Percentiles rank a stretch among this genome's conserved stretches.
Evolutionary conservation across 129 eudicot genomes (phyloP).

Genomic region (Artemisia tridentata): DNA sequence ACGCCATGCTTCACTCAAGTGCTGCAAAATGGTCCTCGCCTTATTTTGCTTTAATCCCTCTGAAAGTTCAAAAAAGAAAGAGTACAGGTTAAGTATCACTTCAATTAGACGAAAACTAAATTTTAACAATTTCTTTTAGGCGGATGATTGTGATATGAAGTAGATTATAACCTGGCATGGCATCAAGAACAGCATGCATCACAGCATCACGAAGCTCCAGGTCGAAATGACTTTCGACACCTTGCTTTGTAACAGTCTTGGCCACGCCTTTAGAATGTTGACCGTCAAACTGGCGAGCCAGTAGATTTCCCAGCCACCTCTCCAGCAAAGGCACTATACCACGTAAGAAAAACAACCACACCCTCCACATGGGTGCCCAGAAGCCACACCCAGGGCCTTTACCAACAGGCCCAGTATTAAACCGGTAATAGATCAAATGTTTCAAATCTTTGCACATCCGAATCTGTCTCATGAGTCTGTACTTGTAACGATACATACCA

Average conservation of each 20-base stretch:
- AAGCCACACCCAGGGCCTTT: constrained; percentile 99
- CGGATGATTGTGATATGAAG: background rate
- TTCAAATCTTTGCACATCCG: constrained; percentile 98
- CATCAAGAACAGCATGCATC: constrained; percentile 99
- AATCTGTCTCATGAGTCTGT: constrained; percentile 96
- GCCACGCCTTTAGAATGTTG: constrained; percentile 98
- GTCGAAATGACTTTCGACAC: constrained; percentile 98
- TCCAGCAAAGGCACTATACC: constrained; percentile 96
- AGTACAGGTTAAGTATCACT: background rate
- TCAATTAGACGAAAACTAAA: background rate
- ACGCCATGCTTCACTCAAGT: constrained; percentile 99
- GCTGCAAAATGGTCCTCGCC: constrained; percentile 98
- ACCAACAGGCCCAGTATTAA: constrained; percentile 99
- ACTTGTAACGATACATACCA: constrained; percentile 97
- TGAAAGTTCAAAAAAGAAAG: constrained; percentile 28
- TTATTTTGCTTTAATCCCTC: constrained; percentile 98
- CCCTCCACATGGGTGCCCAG: constrained; percentile 99
- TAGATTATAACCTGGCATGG: constrained; percentile 77
- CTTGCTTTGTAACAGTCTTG: constrained; percentile 96
- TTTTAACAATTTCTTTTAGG: background rate
- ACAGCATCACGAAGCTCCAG: constrained; percentile 99
- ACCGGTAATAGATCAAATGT: constrained; percentile 90
- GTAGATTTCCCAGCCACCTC: constrained; percentile 95
- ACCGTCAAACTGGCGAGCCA: constrained; percentile 98
- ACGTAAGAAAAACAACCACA: constrained; percentile 95